Percentiles rank a stretch among this genome's conserved stretches.
Conservation (phyloP, 140 eudicot genomes). For the Flaveria floridana region DNA sequence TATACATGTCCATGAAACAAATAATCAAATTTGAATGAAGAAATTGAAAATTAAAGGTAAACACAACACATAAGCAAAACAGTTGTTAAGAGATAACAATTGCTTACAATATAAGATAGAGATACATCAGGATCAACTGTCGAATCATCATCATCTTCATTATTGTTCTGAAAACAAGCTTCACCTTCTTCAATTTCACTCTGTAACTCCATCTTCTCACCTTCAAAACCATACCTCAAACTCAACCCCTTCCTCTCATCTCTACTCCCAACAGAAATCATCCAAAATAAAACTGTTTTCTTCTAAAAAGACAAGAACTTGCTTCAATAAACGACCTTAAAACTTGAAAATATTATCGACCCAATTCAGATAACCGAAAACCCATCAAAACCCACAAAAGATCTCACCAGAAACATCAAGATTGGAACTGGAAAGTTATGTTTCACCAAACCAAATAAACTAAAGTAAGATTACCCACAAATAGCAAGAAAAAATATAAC, state of each 20-base stretch:
- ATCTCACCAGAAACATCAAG: conserved; percentile 35
- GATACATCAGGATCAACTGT: conserved; percentile 76
- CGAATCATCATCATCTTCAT: conserved; percentile 38
- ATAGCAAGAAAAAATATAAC: background rate
- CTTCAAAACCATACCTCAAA: conserved; percentile 46
- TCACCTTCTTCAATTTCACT: conserved; percentile 89
- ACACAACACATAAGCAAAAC: background rate
- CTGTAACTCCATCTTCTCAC: conserved; percentile 60
- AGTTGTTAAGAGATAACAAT: background rate
- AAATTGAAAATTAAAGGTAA: background rate
- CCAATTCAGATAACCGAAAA: conserved; percentile 40
- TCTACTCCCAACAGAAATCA: conserved; percentile 56
- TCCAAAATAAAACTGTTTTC: conserved; percentile 21
- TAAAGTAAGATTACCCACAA: background rate
- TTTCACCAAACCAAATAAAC: background rate
- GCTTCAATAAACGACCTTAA: conserved; percentile 23
- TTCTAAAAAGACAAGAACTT: conserved; percentile 7
- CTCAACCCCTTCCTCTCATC: conserved; percentile 67
- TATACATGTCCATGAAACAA: background rate
- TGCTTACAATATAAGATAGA: conserved; percentile 83
- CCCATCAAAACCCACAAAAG: conserved; percentile 43
- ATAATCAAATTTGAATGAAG: conserved; percentile 4
- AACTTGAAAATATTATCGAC: conserved; percentile 34
- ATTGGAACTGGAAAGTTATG: conserved; percentile 33
- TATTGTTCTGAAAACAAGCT: conserved; percentile 50